A percentile compares a stretch with the other conserved stretches of the same genome.
Conservation (phyloP, 805 yeast genomes). For the Myxozyma kluyveri region DNA sequence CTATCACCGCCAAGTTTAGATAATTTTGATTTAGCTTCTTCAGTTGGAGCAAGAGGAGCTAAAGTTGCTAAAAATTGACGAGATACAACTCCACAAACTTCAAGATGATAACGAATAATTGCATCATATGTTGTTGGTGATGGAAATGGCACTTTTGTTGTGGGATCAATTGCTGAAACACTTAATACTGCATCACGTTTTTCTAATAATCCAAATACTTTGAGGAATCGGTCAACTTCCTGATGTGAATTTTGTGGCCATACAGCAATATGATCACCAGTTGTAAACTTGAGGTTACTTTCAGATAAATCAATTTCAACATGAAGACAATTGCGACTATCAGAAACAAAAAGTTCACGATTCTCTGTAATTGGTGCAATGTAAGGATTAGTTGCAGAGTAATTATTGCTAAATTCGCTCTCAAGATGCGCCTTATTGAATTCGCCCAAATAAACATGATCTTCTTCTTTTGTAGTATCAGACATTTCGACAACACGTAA, state of each 20-base stretch:
- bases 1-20: slow-evolving; percentile 63
- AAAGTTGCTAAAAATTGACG: slow-evolving; percentile 76
- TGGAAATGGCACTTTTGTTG: slow-evolving; percentile 45
- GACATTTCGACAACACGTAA: slow-evolving; percentile 37
- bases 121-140: slow-evolving; percentile 82
- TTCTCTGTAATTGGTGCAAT: slow-evolving; percentile 63
- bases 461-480: slow-evolving; percentile 39
- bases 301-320: slow-evolving; percentile 79
- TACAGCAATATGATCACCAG: slow-evolving; percentile 94
- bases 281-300: slow-evolving; percentile 75
- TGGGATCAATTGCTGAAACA: slow-evolving; percentile 63
- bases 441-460: slow-evolving; percentile 73
- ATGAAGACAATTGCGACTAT: slow-evolving; percentile 77
- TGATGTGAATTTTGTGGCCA: slow-evolving; percentile 90
- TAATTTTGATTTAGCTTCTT: slow-evolving; percentile 50
- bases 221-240: slow-evolving; percentile 63
- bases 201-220: slow-evolving; percentile 56
- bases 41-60: slow-evolving; percentile 77
- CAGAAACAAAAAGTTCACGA: slow-evolving; percentile 65
- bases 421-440: slow-evolving; percentile 58
- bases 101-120: slow-evolving; percentile 79
- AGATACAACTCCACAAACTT: slow-evolving; percentile 89
- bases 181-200: slow-evolving; percentile 57
- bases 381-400: slow-evolving; percentile 72
- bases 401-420: slow-evolving; percentile 33